phyloP scores from a whole-genome alignment of 495 filamentous ascomycete species.

The Penicillium maclennaniae region DNA sequence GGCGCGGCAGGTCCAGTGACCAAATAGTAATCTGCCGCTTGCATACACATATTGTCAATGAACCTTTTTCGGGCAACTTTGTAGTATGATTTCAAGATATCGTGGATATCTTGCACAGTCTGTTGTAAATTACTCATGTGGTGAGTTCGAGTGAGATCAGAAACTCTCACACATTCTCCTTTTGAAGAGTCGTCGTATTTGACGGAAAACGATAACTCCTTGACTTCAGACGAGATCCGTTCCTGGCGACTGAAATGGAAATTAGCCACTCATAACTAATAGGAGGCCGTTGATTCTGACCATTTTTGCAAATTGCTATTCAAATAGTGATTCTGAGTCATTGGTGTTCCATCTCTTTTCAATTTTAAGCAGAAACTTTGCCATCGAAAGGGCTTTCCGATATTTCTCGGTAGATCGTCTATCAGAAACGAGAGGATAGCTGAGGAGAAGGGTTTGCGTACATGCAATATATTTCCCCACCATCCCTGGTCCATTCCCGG shows the following conservation, averaged over 20 bases:
- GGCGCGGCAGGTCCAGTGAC: no score
- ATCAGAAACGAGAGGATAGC: slow-evolving; percentile 31
- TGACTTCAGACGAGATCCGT: no score
- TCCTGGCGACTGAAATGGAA: slow-evolving; percentile 13
- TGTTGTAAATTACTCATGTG: slow-evolving; percentile 45
- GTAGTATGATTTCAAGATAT: slow-evolving; percentile 58
- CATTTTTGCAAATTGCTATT: slow-evolving; percentile 44
- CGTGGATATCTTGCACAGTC: slow-evolving; percentile 50
- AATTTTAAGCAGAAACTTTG: slow-evolving; percentile 38
- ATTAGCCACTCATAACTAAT: background rate
- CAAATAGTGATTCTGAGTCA: slow-evolving; percentile 54
- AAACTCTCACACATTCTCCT: slow-evolving; percentile 21
- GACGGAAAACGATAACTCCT: no score
- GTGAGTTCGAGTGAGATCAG: slow-evolving; percentile 8
- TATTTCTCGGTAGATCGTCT: slow-evolving; percentile 44
- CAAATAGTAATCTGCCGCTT: no score
- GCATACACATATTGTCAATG: slow-evolving; percentile 51
- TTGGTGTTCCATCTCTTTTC: slow-evolving; percentile 43
- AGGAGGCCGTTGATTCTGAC: slow-evolving; percentile 11
- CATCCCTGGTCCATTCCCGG: no score
- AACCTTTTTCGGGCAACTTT: slow-evolving; percentile 54
- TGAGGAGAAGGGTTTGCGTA: no score
- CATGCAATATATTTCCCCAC: no score
- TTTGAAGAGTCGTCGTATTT: background rate
- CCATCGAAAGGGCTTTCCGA: slow-evolving; percentile 35